Evolutionary conservation across 179 eudicot genomes (phyloP).

Genomic region (Gypsophila paniculata): DNA sequence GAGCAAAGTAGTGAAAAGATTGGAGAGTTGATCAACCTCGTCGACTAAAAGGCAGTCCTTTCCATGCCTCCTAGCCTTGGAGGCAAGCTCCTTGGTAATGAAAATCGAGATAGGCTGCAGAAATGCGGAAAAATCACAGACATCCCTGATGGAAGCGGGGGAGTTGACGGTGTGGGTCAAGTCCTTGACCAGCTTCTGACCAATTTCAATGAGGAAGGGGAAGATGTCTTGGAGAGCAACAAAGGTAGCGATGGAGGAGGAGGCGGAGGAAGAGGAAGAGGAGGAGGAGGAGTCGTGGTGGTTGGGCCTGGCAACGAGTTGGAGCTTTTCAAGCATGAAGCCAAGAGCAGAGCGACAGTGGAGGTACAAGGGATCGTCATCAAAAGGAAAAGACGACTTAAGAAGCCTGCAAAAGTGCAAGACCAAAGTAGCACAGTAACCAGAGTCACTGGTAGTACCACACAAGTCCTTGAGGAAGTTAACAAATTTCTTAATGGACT

Average conservation of each 20-base stretch:
- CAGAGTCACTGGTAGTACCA: constrained; percentile 19
- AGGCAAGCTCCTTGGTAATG: constrained; percentile 15
- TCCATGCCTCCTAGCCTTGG: neutral
- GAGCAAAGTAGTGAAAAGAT: constrained; percentile 39
- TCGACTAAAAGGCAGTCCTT: constrained; percentile 26
- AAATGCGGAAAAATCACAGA: constrained; percentile 56
- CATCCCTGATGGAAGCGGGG: constrained; percentile 28
- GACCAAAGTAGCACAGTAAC: constrained; percentile 40
- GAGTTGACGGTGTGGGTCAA: constrained; percentile 28
- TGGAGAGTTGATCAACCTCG: constrained; percentile 33
- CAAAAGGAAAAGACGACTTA: constrained; percentile 23
- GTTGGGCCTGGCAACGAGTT: constrained; percentile 14
- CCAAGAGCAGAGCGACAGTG: constrained; percentile 62
- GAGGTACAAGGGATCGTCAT: constrained; percentile 48
- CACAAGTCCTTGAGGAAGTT: constrained; percentile 18
- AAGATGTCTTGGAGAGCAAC: constrained; percentile 41
- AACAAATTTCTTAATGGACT: constrained; percentile 44
- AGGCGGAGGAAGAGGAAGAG: too few species aligned
- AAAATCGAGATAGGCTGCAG: constrained; percentile 34
- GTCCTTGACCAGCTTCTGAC: constrained; percentile 33
- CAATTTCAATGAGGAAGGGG: constrained; percentile 57
- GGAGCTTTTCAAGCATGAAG: constrained; percentile 36
- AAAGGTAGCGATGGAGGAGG: neutral
- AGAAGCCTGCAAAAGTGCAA: constrained; percentile 73
- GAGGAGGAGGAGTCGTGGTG: neutral